Percentiles rank a stretch among this genome's conserved stretches.
Evolutionary conservation across 805 yeast species (phyloP).

Genomic region (Starmera quercuum): DNA sequence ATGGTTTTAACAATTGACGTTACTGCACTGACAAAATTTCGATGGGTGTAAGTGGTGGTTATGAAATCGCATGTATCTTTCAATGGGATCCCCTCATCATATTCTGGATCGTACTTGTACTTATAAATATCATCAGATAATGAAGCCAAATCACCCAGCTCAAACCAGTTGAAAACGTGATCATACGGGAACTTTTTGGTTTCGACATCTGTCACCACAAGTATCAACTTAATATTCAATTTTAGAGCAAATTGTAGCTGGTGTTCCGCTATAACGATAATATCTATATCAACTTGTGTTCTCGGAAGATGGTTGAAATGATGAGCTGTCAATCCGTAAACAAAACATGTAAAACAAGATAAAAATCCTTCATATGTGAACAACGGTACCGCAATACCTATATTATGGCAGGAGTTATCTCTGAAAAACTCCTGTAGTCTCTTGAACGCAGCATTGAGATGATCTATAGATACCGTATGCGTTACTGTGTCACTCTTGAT

Average conservation of each 20-base stretch:
- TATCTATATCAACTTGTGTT: conserved; percentile 19
- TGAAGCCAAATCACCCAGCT: conserved; percentile 7
- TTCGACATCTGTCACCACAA: conserved; percentile 21
- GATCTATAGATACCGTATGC: conserved; percentile 6
- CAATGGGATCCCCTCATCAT: conserved; percentile 22
- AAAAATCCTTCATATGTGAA: conserved; percentile 29
- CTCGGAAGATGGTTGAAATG: conserved; percentile 28
- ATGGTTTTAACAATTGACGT: conserved; percentile 37
- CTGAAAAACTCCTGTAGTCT: conserved; percentile 14
- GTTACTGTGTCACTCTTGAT: conserved; percentile 16
- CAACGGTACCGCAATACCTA: conserved; percentile 21
- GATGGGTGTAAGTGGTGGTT: conserved; percentile 36
- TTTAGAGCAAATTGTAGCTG: conserved; percentile 15
- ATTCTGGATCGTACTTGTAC: conserved; percentile 22
- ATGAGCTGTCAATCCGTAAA: conserved; percentile 32
- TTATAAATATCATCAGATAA: conserved; percentile 6
- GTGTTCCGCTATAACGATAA: conserved; percentile 22
- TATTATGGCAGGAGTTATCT: conserved; percentile 13
- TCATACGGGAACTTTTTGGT: conserved; percentile 3
- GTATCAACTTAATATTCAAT: conserved; percentile 22
- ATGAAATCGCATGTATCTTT: conserved; percentile 25
- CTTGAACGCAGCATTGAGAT: conserved; percentile 24
- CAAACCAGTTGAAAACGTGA: conserved; percentile 19
- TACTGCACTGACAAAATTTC: conserved; percentile 43
- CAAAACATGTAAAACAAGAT: conserved; percentile 35